Base-by-base conservation (phyloP, 495 filamentous ascomycete species). In the Polyplosphaeria fusca region DNA sequence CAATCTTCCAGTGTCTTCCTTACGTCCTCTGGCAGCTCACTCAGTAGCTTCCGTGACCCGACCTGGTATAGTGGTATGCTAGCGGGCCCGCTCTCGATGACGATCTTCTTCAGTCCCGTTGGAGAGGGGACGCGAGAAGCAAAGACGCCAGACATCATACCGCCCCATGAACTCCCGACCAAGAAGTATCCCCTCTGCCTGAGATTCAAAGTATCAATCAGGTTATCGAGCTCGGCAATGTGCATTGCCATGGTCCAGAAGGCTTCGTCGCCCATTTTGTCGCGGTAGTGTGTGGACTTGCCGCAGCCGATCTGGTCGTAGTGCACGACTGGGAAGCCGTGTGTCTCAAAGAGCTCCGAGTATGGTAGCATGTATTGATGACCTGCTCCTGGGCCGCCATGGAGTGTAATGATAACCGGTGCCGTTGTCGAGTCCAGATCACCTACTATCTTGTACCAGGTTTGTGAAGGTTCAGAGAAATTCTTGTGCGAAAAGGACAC, bases 241-340 rank as follows among this genome's bases (percentile, higher is more conserved):
- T 80, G 81, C 0, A 81, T 67, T 4, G 74, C 61, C 0, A 68
- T 41, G 0, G 71, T 72, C 77, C 77, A 82, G 63, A 81, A 79
- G 0, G 39, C 47, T 16, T 64, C 60, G 47, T 77, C 72, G 26
- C 70, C 70, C 0, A 24, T 41, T 40, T 74, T 77, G 9, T 77
- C 69, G 2, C 58, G 71, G 1, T 78, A 65, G 47, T 73, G 76
- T 0, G 79, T 79, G 23, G 70, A 76, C 3, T 52, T 19, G 22
- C 76, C 79, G 59, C 70, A 74, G 16, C 77, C 77, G 52, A 81
- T 62, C 52, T 81, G 77, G 57, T 81, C 78, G 60, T 82, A 82
- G 61, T 79, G 52, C 19, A 81, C 60, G 16, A 80, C 61, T 4
- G 75, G 71, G 14, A 45, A 46, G 5, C 26, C 52, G 47, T 73